Percentiles rank a stretch among this genome's conserved stretches.
phyloP scores from a whole-genome alignment of 306 rosid genomes.

The Ceratonia siliqua region DNA sequence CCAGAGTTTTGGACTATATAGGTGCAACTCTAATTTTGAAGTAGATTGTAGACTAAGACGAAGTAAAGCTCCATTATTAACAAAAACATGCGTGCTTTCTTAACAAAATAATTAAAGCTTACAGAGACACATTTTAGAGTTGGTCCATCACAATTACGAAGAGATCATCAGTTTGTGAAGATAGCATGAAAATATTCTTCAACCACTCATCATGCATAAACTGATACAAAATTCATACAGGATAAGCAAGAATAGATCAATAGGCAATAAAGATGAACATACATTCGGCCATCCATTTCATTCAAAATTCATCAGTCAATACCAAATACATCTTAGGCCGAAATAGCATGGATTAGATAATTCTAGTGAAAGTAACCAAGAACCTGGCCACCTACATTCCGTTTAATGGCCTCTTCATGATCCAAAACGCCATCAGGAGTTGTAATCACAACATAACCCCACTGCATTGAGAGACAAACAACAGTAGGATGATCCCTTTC shows the following conservation, averaged over 20 bases:
- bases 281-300: not conserved
- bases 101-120: not conserved
- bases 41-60: not conserved
- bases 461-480: slow-evolving; percentile 56
- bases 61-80: slow-evolving; percentile 4
- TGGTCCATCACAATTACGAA: not conserved
- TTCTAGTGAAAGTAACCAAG: slow-evolving; percentile 77
- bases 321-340: not conserved
- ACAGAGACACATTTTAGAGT: not conserved
- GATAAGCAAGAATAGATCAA: not conserved
- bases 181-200: not conserved
- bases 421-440: slow-evolving; percentile 96
- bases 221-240: slow-evolving; percentile 3
- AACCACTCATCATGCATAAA: slow-evolving; percentile 15
- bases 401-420: slow-evolving; percentile 79
- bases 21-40: slow-evolving; percentile 8
- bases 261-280: not conserved
- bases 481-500: slow-evolving; percentile 11
- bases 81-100: not conserved
- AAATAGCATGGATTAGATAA: not conserved
- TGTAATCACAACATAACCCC: slow-evolving; percentile 96
- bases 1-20: not conserved
- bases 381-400: slow-evolving; percentile 82
- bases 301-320: not conserved
- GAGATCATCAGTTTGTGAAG: not conserved